A percentile compares a stretch with the other conserved stretches of the same genome.
Evolutionary conservation across 495 filamentous ascomycete species (phyloP).

Genomic region (Cetradonia linearis): DNA sequence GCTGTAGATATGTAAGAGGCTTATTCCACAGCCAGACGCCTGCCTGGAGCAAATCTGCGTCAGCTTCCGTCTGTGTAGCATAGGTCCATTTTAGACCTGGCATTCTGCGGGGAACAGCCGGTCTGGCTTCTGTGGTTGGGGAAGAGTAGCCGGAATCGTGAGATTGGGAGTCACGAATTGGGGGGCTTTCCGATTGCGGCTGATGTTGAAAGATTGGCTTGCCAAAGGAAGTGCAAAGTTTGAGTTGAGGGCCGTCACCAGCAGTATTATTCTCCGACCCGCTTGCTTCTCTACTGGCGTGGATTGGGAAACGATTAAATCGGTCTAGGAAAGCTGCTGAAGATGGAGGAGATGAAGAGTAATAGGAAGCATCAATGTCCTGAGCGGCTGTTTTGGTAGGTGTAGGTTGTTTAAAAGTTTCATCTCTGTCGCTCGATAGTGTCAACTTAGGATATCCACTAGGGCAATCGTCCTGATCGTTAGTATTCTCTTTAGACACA

Average conservation of each 20-base stretch:
- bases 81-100: constrained; percentile 14
- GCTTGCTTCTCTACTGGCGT: background rate
- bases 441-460: background rate
- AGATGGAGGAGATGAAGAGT: background rate
- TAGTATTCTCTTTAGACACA: background rate
- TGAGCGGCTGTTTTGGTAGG: background rate
- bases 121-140: background rate
- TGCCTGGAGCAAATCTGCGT: background rate
- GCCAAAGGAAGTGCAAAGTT: background rate
- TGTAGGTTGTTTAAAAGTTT: background rate
- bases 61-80: background rate
- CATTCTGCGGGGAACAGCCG: background rate
- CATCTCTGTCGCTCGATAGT: background rate
- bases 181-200: background rate
- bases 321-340: background rate
- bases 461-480: background rate
- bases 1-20: constrained; percentile 5
- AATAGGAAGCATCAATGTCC: background rate
- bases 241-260: background rate
- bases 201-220: background rate
- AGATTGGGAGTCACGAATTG: background rate
- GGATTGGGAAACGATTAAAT: background rate
- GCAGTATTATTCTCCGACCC: background rate
- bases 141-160: background rate
- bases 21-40: constrained; percentile 7